Conservation (phyloP, 768 basidiomycete species). For the Galerina sulciceps region DNA sequence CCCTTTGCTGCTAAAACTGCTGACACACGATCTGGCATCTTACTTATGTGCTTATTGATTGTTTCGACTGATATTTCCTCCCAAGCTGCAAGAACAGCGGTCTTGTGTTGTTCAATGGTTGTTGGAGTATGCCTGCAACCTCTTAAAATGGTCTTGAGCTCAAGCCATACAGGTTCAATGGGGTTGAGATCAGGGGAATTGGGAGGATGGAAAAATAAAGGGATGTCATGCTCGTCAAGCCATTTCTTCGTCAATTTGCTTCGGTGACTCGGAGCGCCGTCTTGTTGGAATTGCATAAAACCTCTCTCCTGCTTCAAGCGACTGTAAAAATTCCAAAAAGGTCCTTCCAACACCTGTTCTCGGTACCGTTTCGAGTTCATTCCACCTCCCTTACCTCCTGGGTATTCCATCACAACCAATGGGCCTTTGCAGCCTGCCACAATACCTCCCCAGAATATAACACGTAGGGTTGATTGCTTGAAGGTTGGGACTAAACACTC, state of each 20-base stretch:
- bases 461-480: constrained; percentile 24
- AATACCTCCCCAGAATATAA: no score
- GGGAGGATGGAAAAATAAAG: constrained; percentile 28
- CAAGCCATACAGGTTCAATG: constrained; percentile 34
- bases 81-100: constrained; percentile 23
- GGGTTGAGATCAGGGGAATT: constrained; percentile 34
- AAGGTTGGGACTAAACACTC: constrained; percentile 26
- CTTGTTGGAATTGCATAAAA: constrained; percentile 30
- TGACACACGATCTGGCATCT: no score
- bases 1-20: no score
- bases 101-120: constrained; percentile 16
- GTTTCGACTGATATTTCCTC: constrained; percentile 17
- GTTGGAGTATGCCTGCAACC: constrained; percentile 14
- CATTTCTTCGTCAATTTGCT: constrained; percentile 24
- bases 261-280: constrained; percentile 26
- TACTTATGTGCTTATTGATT: no score
- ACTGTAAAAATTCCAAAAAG: neutral
- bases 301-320: neutral
- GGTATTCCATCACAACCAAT: no score
- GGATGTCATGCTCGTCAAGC: constrained; percentile 20
- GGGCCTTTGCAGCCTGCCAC: no score
- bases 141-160: constrained; percentile 27
- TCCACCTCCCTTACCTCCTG: no score
- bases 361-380: no score
- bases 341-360: no score